A percentile compares a stretch with the other conserved stretches of the same genome.
phyloP scores from a whole-genome alignment of 2,329 filamentous ascomycete genomes.

The Sclerotinia spermophila region DNA sequence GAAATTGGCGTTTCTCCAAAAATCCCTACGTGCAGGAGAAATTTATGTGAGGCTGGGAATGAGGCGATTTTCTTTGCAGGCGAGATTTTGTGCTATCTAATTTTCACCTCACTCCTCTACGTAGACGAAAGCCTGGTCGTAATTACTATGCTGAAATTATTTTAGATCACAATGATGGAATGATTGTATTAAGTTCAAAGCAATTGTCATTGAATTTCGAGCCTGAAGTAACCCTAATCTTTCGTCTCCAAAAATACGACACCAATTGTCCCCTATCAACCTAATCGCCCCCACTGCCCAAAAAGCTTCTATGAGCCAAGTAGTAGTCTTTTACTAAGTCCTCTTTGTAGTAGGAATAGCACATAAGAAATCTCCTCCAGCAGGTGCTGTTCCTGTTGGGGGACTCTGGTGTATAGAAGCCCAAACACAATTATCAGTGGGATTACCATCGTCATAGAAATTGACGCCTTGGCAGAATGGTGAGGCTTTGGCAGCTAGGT shows the following conservation, averaged over 20 bases:
- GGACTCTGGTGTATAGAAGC: background rate
- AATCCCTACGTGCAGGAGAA: background rate
- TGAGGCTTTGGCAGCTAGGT: background rate
- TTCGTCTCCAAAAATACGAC: background rate
- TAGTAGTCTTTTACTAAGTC: background rate
- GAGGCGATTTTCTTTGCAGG: background rate
- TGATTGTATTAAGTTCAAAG: background rate
- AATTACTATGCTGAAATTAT: background rate
- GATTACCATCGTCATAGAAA: conserved; percentile 9
- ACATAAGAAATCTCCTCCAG: conserved; percentile 1
- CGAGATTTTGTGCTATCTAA: conserved; percentile 2
- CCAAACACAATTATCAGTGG: conserved; percentile 8
- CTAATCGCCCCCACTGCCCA: background rate
- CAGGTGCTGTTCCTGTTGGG: background rate
- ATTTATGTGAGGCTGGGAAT: background rate
- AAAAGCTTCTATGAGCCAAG: background rate
- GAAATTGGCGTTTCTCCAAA: background rate
- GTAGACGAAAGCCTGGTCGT: background rate
- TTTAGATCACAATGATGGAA: background rate
- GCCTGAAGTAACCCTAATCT: background rate
- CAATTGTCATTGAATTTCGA: conserved; percentile 10
- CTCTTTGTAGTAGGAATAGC: background rate
- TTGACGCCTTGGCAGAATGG: background rate
- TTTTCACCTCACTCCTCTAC: background rate
- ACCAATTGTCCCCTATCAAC: background rate